These are phyloP conservation scores for Thelonectria discophora DNA, from an alignment of 2,329 filamentous ascomycete genomes.

Conservation along the genomic window DNA sequence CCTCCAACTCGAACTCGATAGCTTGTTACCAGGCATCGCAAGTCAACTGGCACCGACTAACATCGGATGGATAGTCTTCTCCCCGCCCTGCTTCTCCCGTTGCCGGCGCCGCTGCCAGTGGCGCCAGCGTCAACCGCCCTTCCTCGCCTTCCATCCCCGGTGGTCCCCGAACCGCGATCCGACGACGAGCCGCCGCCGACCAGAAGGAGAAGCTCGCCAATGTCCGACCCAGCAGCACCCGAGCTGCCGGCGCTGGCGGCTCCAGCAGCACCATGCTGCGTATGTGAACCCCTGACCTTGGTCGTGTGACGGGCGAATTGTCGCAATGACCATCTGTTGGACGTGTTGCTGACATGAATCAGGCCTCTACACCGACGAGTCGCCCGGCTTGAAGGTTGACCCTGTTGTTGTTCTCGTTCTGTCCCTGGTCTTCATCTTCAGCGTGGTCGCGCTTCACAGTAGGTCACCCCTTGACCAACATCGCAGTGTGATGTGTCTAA, in stretches of 20 bases:
- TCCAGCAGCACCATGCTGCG: constrained; percentile 99
- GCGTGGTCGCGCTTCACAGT: constrained; percentile 97
- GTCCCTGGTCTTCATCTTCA: constrained; percentile 98
- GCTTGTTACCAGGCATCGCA: constrained; percentile 5
- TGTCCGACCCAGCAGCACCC: constrained; percentile 89
- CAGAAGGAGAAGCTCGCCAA: constrained; percentile 98
- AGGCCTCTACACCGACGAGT: constrained; percentile 98
- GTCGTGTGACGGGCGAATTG: constrained; percentile 16
- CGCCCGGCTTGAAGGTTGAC: constrained; percentile 95
- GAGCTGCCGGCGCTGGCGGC: constrained; percentile 91
- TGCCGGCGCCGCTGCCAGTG: constrained; percentile 67
- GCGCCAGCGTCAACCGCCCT: constrained; percentile 77
- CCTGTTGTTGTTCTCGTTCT: constrained; percentile 96
- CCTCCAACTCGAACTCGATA: constrained; percentile 10
- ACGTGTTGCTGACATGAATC: constrained; percentile 40
- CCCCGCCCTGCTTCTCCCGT: constrained; percentile 68
- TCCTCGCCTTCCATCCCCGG: constrained; percentile 90
- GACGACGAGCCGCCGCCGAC: constrained; percentile 93
- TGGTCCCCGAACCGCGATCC: constrained; percentile 93
- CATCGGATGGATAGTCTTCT: constrained; percentile 57
- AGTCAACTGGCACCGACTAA: constrained; percentile 16
- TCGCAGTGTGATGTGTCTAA: constrained; percentile 30
- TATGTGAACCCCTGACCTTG: constrained; percentile 57
- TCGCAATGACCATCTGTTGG: background rate
- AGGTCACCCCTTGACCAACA: constrained; percentile 38